Conservation (phyloP, 108 stramenopile genomes). For the Asterionellopsis glacialis region DNA sequence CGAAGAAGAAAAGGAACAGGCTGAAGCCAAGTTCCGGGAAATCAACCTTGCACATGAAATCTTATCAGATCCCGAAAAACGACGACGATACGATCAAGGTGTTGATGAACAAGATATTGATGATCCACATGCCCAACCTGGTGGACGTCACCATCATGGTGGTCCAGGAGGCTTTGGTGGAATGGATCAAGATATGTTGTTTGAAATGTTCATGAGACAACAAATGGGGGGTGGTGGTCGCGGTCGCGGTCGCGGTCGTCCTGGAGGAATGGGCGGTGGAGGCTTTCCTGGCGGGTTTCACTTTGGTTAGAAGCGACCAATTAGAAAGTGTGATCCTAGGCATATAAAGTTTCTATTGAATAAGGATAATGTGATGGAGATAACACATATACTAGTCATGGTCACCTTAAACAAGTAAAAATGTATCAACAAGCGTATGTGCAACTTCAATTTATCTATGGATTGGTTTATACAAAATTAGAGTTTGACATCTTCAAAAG, state of each 20-base stretch:
- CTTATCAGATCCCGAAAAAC: slow-evolving; percentile 77
- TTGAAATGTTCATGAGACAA: slow-evolving; percentile 68
- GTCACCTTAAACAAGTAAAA: too few species aligned
- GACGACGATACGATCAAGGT: slow-evolving; percentile 81
- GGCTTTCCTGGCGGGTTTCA: slow-evolving; percentile 25
- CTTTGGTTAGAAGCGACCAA: too few species aligned
- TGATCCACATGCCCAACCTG: slow-evolving; percentile 20
- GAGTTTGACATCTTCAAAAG: too few species aligned
- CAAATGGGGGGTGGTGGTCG: slow-evolving; percentile 20
- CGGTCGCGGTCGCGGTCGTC: not conserved
- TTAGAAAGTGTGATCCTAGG: too few species aligned
- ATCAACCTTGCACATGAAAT: slow-evolving; percentile 88
- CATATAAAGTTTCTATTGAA: too few species aligned
- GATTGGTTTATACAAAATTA: too few species aligned
- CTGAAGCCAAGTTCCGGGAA: slow-evolving; percentile 95
- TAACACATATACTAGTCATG: too few species aligned
- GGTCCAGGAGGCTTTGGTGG: slow-evolving; percentile 19
- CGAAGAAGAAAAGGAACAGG: slow-evolving; percentile 52
- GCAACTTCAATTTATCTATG: too few species aligned
- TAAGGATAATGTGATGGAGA: too few species aligned
- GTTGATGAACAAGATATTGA: slow-evolving; percentile 67
- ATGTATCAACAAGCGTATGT: too few species aligned
- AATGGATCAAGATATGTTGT: slow-evolving; percentile 49
- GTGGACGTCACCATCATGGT: slow-evolving; percentile 12
- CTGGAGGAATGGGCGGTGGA: slow-evolving; percentile 16